These are phyloP conservation scores for Botrytis squamosa DNA, from an alignment of 2,329 filamentous ascomycete genomes.

Conservation along the genomic window DNA sequence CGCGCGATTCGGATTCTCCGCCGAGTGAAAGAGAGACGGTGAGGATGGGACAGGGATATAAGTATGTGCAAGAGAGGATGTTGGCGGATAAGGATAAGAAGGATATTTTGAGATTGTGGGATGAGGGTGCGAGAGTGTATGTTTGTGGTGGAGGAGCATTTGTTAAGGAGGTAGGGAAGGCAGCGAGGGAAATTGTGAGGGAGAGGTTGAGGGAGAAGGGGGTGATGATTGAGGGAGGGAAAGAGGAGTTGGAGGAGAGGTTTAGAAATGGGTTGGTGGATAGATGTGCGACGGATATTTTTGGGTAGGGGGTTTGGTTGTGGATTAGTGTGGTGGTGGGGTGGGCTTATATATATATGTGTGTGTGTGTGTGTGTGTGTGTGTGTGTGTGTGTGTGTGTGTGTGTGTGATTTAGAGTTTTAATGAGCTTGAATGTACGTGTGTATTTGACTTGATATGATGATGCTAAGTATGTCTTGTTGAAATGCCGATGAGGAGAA, in stretches of 20 bases:
- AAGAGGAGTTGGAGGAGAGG: background rate
- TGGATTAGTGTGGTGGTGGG: background rate
- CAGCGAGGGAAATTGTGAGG: background rate
- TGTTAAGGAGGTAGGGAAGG: background rate
- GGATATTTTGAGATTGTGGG: background rate
- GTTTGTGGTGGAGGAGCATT: background rate
- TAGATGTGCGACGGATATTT: background rate
- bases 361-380: too few relatives aligned
- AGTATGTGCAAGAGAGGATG: constrained; percentile 8
- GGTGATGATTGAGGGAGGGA: too few relatives aligned
- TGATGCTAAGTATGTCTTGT: too few relatives aligned
- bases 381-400: too few relatives aligned
- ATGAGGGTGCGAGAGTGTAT: background rate
- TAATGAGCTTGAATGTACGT: too few relatives aligned
- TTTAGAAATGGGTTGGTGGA: background rate
- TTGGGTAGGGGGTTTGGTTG: background rate
- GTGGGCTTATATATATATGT: too few relatives aligned
- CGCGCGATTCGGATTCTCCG: background rate
- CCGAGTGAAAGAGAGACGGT: background rate
- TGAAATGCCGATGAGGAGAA: too few relatives aligned
- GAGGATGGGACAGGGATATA: background rate
- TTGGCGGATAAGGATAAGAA: background rate
- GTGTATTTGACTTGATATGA: too few relatives aligned
- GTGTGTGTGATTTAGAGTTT: too few relatives aligned
- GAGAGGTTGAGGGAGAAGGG: background rate